Percentiles rank a stretch among this genome's conserved stretches.
phyloP scores from a whole-genome alignment of 495 filamentous ascomycete genomes.

The Pseudoneurospora amorphoporcata region DNA sequence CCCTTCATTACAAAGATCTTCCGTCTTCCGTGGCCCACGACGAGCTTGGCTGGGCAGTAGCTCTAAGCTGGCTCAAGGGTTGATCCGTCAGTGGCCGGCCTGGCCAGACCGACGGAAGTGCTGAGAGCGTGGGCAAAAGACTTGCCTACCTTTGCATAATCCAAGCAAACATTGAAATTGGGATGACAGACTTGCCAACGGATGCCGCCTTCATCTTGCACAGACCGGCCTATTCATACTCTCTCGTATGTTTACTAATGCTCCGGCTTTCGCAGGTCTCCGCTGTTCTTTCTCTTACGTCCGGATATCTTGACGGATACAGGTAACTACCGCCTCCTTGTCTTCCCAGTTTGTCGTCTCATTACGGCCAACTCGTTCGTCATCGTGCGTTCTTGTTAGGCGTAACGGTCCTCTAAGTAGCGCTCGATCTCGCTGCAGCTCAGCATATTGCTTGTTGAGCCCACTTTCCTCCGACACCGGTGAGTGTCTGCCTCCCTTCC shows the following conservation, averaged over 20 bases:
- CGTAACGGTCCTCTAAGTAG: background rate
- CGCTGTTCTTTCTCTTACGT: background rate
- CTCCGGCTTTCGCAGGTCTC: background rate
- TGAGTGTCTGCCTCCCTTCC: background rate
- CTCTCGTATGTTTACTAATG: background rate
- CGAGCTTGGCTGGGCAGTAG: background rate
- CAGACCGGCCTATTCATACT: background rate
- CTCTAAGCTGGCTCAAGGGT: background rate
- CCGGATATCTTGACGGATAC: background rate
- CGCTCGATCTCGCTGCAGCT: background rate
- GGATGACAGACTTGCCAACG: background rate
- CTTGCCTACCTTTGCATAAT: background rate
- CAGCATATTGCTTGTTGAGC: background rate
- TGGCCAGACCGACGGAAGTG: background rate
- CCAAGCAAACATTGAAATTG: background rate
- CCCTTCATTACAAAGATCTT: background rate
- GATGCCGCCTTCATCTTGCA: background rate
- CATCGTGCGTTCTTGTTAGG: background rate
- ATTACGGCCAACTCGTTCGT: background rate
- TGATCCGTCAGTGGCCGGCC: background rate
- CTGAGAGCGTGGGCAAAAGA: background rate
- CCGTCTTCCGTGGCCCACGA: background rate
- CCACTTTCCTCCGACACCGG: background rate
- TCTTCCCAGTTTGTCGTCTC: background rate
- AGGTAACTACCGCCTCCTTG: background rate